phyloP scores from a whole-genome alignment of 768 basidiomycete species.

The Leccinum variicolor region DNA sequence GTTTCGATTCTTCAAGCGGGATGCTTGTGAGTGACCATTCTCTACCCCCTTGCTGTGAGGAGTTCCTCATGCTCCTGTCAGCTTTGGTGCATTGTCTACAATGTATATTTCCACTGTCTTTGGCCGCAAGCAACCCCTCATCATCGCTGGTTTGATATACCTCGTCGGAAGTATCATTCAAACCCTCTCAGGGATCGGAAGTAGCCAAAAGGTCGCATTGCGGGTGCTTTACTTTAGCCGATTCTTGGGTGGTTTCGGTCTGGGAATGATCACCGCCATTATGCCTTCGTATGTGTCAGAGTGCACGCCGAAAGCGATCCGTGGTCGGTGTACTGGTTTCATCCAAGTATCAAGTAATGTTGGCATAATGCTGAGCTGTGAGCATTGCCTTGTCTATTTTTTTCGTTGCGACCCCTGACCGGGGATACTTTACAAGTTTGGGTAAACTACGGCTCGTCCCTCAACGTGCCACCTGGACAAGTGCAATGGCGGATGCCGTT shows the following conservation, averaged over 20 bases:
- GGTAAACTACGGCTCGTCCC: slow-evolving; percentile 44
- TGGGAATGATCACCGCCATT: slow-evolving; percentile 50
- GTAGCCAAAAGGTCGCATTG: slow-evolving; percentile 32
- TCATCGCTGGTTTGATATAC: slow-evolving; percentile 44
- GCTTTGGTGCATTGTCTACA: slow-evolving; percentile 44
- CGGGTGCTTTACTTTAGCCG: slow-evolving; percentile 45
- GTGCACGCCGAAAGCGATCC: slow-evolving; percentile 43
- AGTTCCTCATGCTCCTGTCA: neutral
- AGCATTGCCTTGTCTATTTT: slow-evolving; percentile 2
- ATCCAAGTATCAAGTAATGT: slow-evolving; percentile 33
- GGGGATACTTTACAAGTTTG: slow-evolving; percentile 31
- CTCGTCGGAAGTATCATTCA: slow-evolving; percentile 47
- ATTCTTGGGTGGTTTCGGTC: slow-evolving; percentile 59
- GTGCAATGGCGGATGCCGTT: slow-evolving; percentile 55
- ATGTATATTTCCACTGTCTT: slow-evolving; percentile 39
- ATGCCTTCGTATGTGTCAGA: slow-evolving; percentile 53
- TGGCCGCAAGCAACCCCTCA: slow-evolving; percentile 45
- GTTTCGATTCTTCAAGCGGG: slow-evolving; percentile 50
- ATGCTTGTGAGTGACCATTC: slow-evolving; percentile 38
- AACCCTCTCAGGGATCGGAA: slow-evolving; percentile 40
- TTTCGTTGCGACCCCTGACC: neutral
- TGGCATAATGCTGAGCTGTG: slow-evolving; percentile 36
- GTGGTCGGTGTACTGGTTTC: slow-evolving; percentile 48
- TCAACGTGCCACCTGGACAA: slow-evolving; percentile 35
- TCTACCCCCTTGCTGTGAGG: neutral